phyloP scores from a whole-genome alignment of 345 rosid genomes.

The Leavenworthia alabamica region DNA sequence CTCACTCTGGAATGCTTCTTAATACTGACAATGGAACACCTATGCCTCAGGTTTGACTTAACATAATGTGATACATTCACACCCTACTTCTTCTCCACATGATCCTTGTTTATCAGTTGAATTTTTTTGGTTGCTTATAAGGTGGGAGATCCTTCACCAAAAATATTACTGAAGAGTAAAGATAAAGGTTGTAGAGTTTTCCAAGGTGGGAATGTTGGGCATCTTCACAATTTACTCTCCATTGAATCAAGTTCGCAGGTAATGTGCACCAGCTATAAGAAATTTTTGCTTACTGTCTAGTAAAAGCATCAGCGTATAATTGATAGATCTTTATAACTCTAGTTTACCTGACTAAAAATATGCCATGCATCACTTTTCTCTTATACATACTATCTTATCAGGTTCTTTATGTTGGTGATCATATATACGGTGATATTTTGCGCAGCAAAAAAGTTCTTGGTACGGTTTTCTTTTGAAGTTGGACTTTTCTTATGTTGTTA shows the following conservation, averaged over 20 bases:
- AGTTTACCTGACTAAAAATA: not conserved
- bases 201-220: constrained; percentile 96
- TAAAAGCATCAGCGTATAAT: not conserved
- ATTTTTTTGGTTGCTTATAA: constrained; percentile 15
- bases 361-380: not conserved
- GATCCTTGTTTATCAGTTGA: not conserved
- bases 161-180: constrained; percentile 30
- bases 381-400: constrained; percentile 24
- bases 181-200: constrained; percentile 51
- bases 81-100: not conserved
- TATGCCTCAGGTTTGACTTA: constrained; percentile 67
- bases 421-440: constrained; percentile 92
- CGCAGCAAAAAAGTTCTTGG: constrained; percentile 97
- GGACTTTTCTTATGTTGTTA: not conserved
- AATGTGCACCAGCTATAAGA: not conserved
- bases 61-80: not conserved
- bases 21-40: constrained; percentile 97
- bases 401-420: constrained; percentile 98
- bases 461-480: constrained; percentile 24
- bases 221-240: constrained; percentile 91
- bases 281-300: not conserved
- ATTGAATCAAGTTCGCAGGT: constrained; percentile 96
- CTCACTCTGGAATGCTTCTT: constrained; percentile 70
- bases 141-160: constrained; percentile 62
- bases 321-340: not conserved